These are phyloP conservation scores for Cymbopogon flexuosus DNA, from an alignment of 202 grass and related monocot genomes.

Conservation along the genomic window DNA sequence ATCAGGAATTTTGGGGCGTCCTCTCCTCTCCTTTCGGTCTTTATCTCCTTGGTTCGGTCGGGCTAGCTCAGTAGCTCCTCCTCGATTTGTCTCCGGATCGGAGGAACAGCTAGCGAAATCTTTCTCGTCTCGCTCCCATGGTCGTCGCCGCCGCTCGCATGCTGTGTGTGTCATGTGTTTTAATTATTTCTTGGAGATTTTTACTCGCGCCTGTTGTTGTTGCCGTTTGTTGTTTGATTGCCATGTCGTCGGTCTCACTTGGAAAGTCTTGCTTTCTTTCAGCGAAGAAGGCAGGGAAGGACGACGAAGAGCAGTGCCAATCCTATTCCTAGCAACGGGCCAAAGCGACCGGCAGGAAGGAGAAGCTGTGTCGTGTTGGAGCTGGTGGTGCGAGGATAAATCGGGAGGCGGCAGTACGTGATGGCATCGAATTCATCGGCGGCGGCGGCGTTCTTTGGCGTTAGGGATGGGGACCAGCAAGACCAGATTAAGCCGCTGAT, in stretches of 20 bases:
- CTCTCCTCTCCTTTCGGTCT: slow-evolving; percentile 27
- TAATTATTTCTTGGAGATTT: slow-evolving; percentile 27
- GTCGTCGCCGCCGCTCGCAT: slow-evolving; percentile 44
- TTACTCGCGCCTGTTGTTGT: background rate
- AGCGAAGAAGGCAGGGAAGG: slow-evolving; percentile 45
- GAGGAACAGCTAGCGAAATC: background rate
- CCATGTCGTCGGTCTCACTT: slow-evolving; percentile 42
- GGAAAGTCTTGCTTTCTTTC: slow-evolving; percentile 47
- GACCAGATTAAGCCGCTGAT: slow-evolving; percentile 76
- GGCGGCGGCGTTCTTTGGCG: slow-evolving; percentile 66
- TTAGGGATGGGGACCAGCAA: slow-evolving; percentile 80
- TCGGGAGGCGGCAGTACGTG: background rate
- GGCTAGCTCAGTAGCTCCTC: background rate
- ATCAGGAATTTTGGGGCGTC: slow-evolving; percentile 33
- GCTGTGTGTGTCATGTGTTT: slow-evolving; percentile 21
- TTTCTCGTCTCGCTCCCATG: slow-evolving; percentile 43
- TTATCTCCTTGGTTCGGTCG: slow-evolving; percentile 47
- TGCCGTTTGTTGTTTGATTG: slow-evolving; percentile 38
- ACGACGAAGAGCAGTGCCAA: slow-evolving; percentile 30
- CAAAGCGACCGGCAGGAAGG: slow-evolving; percentile 5
- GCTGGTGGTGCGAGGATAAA: slow-evolving; percentile 36
- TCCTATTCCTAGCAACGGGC: slow-evolving; percentile 36
- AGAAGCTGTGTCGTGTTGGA: background rate
- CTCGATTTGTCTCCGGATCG: slow-evolving; percentile 43
- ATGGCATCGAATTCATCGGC: slow-evolving; percentile 86